These are phyloP conservation scores for Leishmania arabica DNA, from an alignment of 208 protist species.

Conservation along the genomic window DNA sequence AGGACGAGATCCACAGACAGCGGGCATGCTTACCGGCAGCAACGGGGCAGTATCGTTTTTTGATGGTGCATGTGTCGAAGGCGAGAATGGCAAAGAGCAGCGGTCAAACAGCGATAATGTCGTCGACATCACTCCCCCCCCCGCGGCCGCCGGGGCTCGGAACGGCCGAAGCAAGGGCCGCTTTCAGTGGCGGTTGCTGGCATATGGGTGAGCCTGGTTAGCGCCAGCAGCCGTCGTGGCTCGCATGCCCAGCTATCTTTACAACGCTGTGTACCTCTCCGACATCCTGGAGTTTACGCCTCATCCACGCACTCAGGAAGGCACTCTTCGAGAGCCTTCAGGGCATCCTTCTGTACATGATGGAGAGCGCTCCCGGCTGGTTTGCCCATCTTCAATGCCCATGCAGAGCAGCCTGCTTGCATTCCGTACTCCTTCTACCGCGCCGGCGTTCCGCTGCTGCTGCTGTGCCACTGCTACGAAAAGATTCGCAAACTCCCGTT, in stretches of 20 bases:
- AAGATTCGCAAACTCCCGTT: constrained; percentile 55
- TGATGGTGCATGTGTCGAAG: not conserved
- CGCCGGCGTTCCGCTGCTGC: constrained; percentile 45
- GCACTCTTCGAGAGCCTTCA: constrained; percentile 57
- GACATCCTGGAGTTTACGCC: constrained; percentile 54
- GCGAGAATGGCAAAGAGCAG: not conserved
- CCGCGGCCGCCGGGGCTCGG: not conserved
- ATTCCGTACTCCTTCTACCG: constrained; percentile 54
- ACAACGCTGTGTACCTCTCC: constrained; percentile 27
- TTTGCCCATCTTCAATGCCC: constrained; percentile 35
- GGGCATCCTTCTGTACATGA: constrained; percentile 51
- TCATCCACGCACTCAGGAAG: constrained; percentile 57
- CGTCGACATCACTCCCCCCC: not conserved
- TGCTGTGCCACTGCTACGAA: constrained; percentile 65
- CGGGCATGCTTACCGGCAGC: not conserved
- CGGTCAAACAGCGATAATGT: not conserved
- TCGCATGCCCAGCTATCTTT: constrained; percentile 42
- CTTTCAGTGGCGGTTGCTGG: constrained; percentile 20
- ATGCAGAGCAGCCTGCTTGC: constrained; percentile 41
- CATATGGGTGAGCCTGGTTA: constrained; percentile 41
- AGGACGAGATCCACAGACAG: not conserved
- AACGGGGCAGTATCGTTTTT: not conserved
- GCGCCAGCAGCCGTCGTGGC: constrained; percentile 29
- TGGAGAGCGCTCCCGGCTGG: constrained; percentile 47
- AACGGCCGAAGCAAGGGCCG: not conserved